A percentile compares a stretch with the other conserved stretches of the same genome.
These are phyloP conservation scores for Limonium bicolor DNA, from an alignment of 148 eudicot genomes.

Conservation along the genomic window DNA sequence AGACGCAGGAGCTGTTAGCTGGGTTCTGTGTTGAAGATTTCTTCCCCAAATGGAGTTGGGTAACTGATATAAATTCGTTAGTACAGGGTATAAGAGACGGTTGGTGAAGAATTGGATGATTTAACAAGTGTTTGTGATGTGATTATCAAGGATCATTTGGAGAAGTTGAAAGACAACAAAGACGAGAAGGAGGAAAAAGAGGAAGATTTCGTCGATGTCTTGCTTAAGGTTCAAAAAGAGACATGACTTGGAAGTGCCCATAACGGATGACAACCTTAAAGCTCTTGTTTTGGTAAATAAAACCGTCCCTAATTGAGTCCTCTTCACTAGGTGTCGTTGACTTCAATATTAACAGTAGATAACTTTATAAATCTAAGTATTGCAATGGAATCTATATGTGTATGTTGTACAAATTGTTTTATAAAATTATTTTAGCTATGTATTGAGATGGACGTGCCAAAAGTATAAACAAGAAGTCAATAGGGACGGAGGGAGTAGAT, in stretches of 20 bases:
- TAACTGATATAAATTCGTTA: constrained; percentile 19
- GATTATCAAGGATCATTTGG: constrained; percentile 27
- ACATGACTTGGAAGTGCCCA: constrained; percentile 25
- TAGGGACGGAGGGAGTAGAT: not conserved
- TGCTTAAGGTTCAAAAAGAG: constrained; percentile 33
- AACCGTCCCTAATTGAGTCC: no score
- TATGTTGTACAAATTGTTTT: not conserved
- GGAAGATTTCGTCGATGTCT: constrained; percentile 44
- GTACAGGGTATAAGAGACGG: constrained; percentile 27
- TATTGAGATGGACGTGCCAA: not conserved
- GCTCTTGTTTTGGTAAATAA: constrained; percentile 44
- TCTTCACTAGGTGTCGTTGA: no score
- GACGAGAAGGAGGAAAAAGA: not conserved
- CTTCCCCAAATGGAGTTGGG: constrained; percentile 33
- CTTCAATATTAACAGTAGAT: no score
- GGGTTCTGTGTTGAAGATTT: constrained; percentile 40
- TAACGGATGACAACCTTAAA: constrained; percentile 33
- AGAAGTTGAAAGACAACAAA: no score
- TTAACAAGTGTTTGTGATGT: constrained; percentile 30
- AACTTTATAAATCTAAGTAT: no score
- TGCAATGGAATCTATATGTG: not conserved
- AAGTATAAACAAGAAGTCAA: not conserved
- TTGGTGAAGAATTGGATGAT: constrained; percentile 26
- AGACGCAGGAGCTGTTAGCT: constrained; percentile 30
- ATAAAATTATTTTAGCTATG: no score